A percentile compares a stretch with the other conserved stretches of the same genome.
Conservation (phyloP, 2,329 filamentous ascomycete genomes). For the Cercospora nicotianae region DNA sequence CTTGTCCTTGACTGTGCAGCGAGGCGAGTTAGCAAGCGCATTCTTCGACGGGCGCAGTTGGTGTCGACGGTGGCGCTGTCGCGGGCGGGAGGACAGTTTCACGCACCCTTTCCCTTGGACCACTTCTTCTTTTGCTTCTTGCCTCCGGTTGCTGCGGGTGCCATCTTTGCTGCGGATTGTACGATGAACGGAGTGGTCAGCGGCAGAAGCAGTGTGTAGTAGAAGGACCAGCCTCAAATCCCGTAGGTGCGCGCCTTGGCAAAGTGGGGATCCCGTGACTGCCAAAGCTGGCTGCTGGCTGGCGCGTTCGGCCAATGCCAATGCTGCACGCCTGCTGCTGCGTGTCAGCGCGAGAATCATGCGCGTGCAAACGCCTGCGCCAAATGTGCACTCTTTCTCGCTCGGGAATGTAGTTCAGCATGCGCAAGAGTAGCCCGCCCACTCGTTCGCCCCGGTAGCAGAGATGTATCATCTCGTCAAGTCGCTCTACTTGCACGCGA, state of each 20-base stretch:
- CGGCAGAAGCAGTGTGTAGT: constrained; percentile 1
- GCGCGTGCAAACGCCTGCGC: background rate
- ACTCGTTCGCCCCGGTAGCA: constrained; percentile 14
- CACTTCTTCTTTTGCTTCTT: constrained; percentile 86
- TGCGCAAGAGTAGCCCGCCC: background rate
- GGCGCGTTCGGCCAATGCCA: constrained; percentile 3
- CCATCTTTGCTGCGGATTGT: constrained; percentile 28
- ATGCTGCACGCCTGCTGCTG: background rate
- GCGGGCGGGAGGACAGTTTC: constrained; percentile 3
- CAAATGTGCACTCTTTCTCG: background rate
- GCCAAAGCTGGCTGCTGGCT: background rate
- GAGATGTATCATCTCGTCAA: constrained; percentile 94
- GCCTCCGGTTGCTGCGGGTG: constrained; percentile 59
- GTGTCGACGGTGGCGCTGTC: background rate
- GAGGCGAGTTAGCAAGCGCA: constrained; percentile 29
- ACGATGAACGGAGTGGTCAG: constrained; percentile 10
- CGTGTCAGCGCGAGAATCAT: constrained; percentile 10
- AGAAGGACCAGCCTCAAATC: constrained; percentile 1
- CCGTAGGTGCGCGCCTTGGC: constrained; percentile 6
- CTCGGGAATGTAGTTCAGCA: constrained; percentile 12
- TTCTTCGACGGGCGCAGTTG: constrained; percentile 12
- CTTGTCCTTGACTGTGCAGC: constrained; percentile 95
- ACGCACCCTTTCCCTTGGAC: constrained; percentile 56
- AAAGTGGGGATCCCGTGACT: constrained; percentile 3
- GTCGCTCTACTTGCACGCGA: constrained; percentile 90